A percentile compares a stretch with the other conserved stretches of the same genome.
These are phyloP conservation scores for Quercus tomentella DNA, from an alignment of 331 rosid genomes.

Conservation along the genomic window DNA sequence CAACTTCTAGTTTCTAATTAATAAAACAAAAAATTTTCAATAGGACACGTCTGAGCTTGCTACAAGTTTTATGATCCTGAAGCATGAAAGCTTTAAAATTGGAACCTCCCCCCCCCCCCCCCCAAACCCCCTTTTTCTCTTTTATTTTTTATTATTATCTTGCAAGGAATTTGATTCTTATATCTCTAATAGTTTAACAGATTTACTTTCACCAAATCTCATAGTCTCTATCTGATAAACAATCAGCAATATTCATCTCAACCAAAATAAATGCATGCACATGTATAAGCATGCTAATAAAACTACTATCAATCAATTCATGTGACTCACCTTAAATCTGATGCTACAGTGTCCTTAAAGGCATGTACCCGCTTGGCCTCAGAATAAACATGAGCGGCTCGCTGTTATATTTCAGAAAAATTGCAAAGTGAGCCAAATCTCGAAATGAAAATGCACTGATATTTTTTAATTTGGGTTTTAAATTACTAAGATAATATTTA, in stretches of 20 bases:
- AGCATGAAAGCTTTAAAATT: not conserved
- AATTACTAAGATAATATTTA: not conserved
- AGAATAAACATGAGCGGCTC: constrained; percentile 94
- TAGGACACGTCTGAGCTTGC: not conserved
- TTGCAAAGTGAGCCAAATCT: not conserved
- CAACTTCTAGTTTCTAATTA: not conserved
- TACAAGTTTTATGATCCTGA: not conserved
- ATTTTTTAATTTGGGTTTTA: not conserved
- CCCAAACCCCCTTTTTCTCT: no score
- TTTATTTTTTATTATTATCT: not conserved
- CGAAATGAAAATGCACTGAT: not conserved
- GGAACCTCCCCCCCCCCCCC: no score
- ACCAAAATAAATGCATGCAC: not conserved
- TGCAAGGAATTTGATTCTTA: not conserved
- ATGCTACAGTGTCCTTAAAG: constrained; percentile 85
- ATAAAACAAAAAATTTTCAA: not conserved
- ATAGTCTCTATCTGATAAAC: not conserved
- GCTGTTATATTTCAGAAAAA: constrained; percentile 25
- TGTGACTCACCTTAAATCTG: constrained; percentile 54
- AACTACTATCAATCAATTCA: not conserved
- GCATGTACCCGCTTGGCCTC: constrained; percentile 91
- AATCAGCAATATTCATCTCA: constrained; percentile 1
- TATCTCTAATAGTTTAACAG: not conserved
- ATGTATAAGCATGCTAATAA: not conserved
- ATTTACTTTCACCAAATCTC: not conserved